phyloP scores from a whole-genome alignment of 2,329 filamentous ascomycete species.

The Raffaelea deltoideospora region DNA sequence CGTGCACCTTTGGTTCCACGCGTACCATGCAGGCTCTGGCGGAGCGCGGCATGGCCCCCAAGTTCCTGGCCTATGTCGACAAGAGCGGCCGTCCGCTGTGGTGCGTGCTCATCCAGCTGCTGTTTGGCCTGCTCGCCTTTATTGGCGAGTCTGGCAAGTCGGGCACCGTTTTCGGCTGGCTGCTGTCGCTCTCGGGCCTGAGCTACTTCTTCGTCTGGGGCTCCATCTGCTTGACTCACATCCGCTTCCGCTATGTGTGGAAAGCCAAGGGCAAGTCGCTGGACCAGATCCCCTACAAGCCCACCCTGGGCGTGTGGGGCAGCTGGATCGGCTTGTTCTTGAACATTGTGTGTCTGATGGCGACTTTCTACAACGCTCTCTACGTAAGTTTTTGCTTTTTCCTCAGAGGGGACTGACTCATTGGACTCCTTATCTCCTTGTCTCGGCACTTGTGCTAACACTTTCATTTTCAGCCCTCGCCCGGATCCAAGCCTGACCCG shows the following conservation, averaged over 20 bases:
- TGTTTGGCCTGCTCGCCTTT: conserved; percentile 45
- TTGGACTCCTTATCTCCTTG: too few species aligned
- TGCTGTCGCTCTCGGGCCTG: conserved; percentile 56
- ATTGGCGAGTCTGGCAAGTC: conserved; percentile 29
- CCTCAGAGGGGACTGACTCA: too few species aligned
- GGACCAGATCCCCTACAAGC: conserved; percentile 31
- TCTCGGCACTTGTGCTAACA: not conserved
- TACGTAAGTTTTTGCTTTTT: conserved; percentile 21
- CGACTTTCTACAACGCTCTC: conserved; percentile 56
- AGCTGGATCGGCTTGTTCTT: conserved; percentile 54
- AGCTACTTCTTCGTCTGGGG: conserved; percentile 65
- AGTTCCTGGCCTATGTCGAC: conserved; percentile 44
- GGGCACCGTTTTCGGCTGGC: conserved; percentile 43
- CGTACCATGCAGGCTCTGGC: conserved; percentile 35
- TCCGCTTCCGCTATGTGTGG: conserved; percentile 43
- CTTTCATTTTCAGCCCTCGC: conserved; percentile 15
- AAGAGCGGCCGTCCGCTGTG: conserved; percentile 42
- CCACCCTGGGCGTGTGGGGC: conserved; percentile 43
- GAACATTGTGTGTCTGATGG: conserved; percentile 52
- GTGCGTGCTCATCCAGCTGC: conserved; percentile 34
- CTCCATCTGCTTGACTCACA: conserved; percentile 13
- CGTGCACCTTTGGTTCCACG: conserved; percentile 33
- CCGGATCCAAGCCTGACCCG: conserved; percentile 19
- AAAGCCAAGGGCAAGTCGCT: conserved; percentile 37
- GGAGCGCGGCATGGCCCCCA: conserved; percentile 35